A percentile compares a stretch with the other conserved stretches of the same genome.
phyloP scores from a whole-genome alignment of 495 filamentous ascomycete genomes.

The Articulospora tetracladia region DNA sequence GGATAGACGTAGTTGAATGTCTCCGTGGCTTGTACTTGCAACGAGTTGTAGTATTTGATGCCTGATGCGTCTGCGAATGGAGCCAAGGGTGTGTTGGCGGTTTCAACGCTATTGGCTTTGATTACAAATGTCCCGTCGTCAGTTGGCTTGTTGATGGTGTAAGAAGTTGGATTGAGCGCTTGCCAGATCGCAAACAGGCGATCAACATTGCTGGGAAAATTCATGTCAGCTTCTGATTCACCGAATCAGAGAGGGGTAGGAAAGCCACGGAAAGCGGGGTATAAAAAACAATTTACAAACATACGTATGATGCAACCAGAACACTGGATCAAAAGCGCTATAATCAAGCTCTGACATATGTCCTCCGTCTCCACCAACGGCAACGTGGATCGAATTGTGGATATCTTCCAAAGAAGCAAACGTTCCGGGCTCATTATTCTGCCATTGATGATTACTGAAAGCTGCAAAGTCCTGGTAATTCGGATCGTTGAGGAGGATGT shows the following conservation, averaged over 20 bases:
- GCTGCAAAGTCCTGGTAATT: constrained; percentile 51
- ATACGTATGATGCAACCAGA: constrained; percentile 59
- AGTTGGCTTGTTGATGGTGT: constrained; percentile 44
- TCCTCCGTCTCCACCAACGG: constrained; percentile 46
- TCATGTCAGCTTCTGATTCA: constrained; percentile 13
- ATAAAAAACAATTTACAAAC: not conserved
- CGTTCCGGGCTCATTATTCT: constrained; percentile 20
- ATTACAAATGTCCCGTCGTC: constrained; percentile 49
- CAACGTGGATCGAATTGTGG: constrained; percentile 59
- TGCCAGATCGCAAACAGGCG: constrained; percentile 74
- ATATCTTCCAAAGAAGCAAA: constrained; percentile 60
- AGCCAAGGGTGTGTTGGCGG: constrained; percentile 36
- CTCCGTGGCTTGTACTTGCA: constrained; percentile 11
- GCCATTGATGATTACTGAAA: constrained; percentile 56
- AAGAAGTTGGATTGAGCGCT: constrained; percentile 54
- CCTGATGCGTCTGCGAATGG: constrained; percentile 38
- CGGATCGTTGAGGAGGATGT: constrained; percentile 37
- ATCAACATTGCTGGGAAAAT: constrained; percentile 49
- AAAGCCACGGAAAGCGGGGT: not conserved
- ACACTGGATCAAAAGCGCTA: constrained; percentile 72
- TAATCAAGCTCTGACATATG: constrained; percentile 64
- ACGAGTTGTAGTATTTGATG: constrained; percentile 35
- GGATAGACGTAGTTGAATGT: constrained; percentile 61
- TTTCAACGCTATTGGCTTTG: constrained; percentile 35
- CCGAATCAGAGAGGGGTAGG: constrained; percentile 3